These are phyloP conservation scores for Aurantiochytrium sp. DNA, from an alignment of 108 stramenopile species.

Conservation along the genomic window DNA sequence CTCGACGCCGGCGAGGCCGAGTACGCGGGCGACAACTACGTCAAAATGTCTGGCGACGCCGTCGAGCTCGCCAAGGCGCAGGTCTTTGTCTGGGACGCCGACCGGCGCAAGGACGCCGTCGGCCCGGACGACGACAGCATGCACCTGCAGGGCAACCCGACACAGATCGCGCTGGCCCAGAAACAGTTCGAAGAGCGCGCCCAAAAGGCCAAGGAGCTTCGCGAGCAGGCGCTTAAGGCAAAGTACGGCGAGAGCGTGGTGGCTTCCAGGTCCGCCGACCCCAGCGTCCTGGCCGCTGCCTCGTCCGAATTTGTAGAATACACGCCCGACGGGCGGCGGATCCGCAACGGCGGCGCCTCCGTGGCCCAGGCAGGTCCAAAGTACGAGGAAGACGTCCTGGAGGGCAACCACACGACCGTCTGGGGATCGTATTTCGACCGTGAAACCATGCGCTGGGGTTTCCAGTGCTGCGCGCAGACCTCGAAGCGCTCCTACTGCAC, in stretches of 20 bases:
- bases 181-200: conserved; percentile 73
- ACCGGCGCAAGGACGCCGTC: conserved; percentile 31
- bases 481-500: conserved; percentile 83
- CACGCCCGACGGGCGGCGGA: conserved; percentile 69
- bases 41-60: conserved; percentile 82
- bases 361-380: conserved; percentile 64
- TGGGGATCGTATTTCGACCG: conserved; percentile 94
- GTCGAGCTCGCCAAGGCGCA: conserved; percentile 80
- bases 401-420: conserved; percentile 82
- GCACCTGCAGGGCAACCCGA: conserved; percentile 92
- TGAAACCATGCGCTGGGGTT: conserved; percentile 89
- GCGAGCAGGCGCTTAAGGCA: conserved; percentile 78
- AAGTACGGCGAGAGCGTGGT: conserved; percentile 80
- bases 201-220: conserved; percentile 62
- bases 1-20: conserved; percentile 55
- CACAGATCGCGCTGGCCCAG: conserved; percentile 81
- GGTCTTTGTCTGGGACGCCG: conserved; percentile 94
- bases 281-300: conserved; percentile 40
- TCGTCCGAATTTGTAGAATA: conserved; percentile 64
- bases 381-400: conserved; percentile 89
- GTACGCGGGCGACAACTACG: conserved; percentile 96
- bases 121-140: conserved; percentile 55
- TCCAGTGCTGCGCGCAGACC: conserved; percentile 89
- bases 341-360: conserved; percentile 51
- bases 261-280: conserved; percentile 66